Evolutionary conservation across 2,329 filamentous ascomycete species (phyloP).

Genomic region (Fusarium decemcellulare): DNA sequence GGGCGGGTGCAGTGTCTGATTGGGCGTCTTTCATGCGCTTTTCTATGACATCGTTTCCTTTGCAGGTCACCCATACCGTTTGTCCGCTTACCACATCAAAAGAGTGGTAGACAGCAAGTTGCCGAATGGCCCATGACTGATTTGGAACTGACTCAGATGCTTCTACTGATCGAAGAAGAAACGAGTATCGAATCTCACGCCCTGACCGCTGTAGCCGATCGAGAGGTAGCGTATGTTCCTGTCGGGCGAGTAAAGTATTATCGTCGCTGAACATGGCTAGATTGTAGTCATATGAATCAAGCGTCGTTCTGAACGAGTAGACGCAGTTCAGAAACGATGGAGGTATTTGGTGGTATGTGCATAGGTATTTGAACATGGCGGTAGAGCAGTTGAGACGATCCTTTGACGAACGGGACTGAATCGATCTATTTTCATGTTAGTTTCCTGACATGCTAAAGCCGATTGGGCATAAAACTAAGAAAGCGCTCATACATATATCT

Average conservation of each 20-base stretch:
- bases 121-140: conserved; percentile 12
- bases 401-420: conserved; percentile 25
- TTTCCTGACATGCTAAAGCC: too few relatives aligned
- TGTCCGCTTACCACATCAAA: conserved; percentile 24
- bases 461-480: too few relatives aligned
- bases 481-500: conserved; percentile 36
- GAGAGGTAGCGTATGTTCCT: not conserved
- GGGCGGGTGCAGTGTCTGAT: not conserved
- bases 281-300: conserved; percentile 11
- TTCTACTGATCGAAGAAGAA: conserved; percentile 33
- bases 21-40: conserved; percentile 8
- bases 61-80: conserved; percentile 23
- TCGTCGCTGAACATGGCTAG: conserved; percentile 32
- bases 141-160: not conserved
- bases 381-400: not conserved
- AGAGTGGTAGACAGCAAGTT: conserved; percentile 35
- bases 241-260: conserved; percentile 15
- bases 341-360: conserved; percentile 30
- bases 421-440: conserved; percentile 13
- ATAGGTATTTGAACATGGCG: conserved; percentile 30
- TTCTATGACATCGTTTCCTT: conserved; percentile 25
- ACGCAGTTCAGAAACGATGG: conserved; percentile 16
- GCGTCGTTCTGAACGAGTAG: conserved; percentile 17
- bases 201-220: conserved; percentile 21
- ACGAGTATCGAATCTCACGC: conserved; percentile 31